phyloP scores from a whole-genome alignment of 192 early-diverging fungal genomes.

The Diversispora eburnea region DNA sequence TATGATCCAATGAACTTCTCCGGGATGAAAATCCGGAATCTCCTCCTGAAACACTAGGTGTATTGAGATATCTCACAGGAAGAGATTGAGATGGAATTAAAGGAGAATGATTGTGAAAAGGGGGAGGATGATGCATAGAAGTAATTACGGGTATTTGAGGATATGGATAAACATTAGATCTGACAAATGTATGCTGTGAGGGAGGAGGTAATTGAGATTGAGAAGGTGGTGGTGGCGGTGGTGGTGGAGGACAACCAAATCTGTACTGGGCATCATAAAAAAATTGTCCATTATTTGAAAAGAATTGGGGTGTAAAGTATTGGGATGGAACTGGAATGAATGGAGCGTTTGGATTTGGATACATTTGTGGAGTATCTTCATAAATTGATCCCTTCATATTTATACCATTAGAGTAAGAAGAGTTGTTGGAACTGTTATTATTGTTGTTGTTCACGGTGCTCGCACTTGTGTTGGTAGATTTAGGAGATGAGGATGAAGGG shows the following conservation, averaged over 20 bases:
- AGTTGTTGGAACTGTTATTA: not conserved
- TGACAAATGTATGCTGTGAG: conserved; percentile 2
- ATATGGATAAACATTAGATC: conserved; percentile 27
- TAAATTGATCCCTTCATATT: not conserved
- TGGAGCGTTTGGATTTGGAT: not conserved
- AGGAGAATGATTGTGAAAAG: conserved; percentile 27
- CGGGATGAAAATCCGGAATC: conserved; percentile 30
- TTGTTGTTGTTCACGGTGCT: not conserved
- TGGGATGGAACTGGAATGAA: conserved; percentile 14
- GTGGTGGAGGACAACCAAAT: conserved; percentile 16
- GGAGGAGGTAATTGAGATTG: conserved; percentile 1
- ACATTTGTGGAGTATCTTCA: conserved; percentile 5
- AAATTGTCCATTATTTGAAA: conserved; percentile 21
- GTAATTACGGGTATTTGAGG: conserved; percentile 12
- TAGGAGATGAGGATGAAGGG: not conserved
- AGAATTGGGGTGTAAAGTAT: conserved; percentile 25
- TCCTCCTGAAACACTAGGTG: conserved; percentile 16
- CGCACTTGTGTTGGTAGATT: not conserved
- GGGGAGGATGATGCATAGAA: conserved; percentile 1
- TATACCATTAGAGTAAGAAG: conserved; percentile 12
- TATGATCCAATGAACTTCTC: conserved; percentile 27
- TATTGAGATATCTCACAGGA: conserved; percentile 14
- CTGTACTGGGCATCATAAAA: conserved; percentile 23
- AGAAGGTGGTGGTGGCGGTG: not conserved
- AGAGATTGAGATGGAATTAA: conserved; percentile 15